Conservation (phyloP, 805 yeast genomes). For the Suhomyces sp. region DNA sequence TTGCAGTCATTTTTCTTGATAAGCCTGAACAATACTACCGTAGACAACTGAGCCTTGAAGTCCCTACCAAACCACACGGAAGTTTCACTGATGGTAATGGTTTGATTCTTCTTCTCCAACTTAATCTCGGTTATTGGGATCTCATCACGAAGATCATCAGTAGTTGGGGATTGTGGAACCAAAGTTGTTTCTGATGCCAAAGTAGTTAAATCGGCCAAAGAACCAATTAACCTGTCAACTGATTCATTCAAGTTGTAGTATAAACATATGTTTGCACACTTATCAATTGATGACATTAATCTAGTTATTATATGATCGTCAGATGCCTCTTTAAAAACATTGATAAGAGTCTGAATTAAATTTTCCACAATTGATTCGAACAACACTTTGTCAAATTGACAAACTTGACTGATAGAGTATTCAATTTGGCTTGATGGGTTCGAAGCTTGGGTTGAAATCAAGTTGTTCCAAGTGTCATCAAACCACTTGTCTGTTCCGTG, state of each 20-base stretch:
- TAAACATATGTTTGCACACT: constrained; percentile 73
- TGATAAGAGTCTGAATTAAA: constrained; percentile 68
- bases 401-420: constrained; percentile 22
- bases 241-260: constrained; percentile 54
- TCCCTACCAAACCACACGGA: constrained; percentile 86
- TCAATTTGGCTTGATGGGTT: constrained; percentile 14
- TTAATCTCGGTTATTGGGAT: constrained; percentile 37
- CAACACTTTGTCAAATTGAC: constrained; percentile 68
- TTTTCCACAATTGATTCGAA: constrained; percentile 63
- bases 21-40: constrained; percentile 80
- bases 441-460: constrained; percentile 50
- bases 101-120: constrained; percentile 52
- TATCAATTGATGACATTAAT: constrained; percentile 85
- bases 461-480: constrained; percentile 78
- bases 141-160: constrained; percentile 24
- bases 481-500: constrained; percentile 91
- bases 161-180: neutral
- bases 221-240: constrained; percentile 64
- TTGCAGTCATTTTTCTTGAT: constrained; percentile 54
- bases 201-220: constrained; percentile 67
- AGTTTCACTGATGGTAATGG: constrained; percentile 73
- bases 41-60: constrained; percentile 86
- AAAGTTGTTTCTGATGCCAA: constrained; percentile 42
- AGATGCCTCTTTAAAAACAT: constrained; percentile 80
- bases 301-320: constrained; percentile 88